Evolutionary conservation across 2,329 filamentous ascomycete species (phyloP), one percentile per base, ranked within the genome.

Genomic region (Ophiocordyceps camponoti-leonardi): DNA sequence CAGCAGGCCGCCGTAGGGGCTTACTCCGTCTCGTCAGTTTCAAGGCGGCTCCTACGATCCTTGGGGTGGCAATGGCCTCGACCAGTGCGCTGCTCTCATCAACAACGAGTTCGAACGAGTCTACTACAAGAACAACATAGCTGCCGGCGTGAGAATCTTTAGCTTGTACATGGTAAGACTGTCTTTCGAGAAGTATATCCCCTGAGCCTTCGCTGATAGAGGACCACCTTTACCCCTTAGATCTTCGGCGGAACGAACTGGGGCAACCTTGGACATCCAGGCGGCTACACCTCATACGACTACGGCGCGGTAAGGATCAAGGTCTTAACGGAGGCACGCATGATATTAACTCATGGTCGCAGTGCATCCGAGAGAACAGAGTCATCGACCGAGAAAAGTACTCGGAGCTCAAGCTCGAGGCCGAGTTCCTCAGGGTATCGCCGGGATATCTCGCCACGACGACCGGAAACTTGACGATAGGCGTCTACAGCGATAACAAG

Each of bases 191-290:
- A n/a, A n/a, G n/a, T n/a, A n/a, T n/a, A n/a, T n/a, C n/a, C n/a
- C n/a, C n/a, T n/a, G n/a, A n/a, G n/a, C n/a, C n/a, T n/a, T n/a
- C n/a, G n/a, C n/a, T n/a, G n/a, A n/a, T n/a, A n/a, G n/a, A n/a
- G n/a, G n/a, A n/a, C n/a, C n/a, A n/a, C n/a, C n/a, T n/a, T n/a
- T n/a, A 4, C 23, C 8, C 23, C 20, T 6, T 31, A 75, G 73
- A 79, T 73, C 1, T 84, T 72, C 51, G 85, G 85, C 14, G 85
- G 84, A 6, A 88, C 84, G 0, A 92, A 90, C 56, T 90, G 84
- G 85, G 84, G 84, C 0, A 88, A 86, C 49, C 60, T 86, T 5
- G 81, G 83, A 0, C 76, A 86, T 51, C 71, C 79, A 11, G 79
- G 77, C 12, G 77, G 71, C 3, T 79, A 79, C 49, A 78, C 73